Evolutionary conservation across 306 rosid genomes (phyloP).

Genomic region (Trichosanthes cucumerina): DNA sequence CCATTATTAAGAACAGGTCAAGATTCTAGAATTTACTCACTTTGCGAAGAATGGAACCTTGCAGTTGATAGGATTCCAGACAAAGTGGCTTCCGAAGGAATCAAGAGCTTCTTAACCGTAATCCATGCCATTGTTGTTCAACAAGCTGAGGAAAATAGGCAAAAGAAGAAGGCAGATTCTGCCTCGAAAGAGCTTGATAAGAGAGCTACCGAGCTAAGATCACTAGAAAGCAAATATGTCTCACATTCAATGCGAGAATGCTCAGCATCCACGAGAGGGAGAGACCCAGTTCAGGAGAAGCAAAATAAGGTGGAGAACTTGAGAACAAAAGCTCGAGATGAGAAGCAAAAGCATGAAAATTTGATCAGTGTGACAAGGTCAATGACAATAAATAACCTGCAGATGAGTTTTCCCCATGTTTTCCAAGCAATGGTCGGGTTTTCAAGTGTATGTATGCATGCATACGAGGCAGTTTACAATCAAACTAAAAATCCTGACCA

Average conservation of each 20-base stretch:
- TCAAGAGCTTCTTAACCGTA: slow-evolving; percentile 73
- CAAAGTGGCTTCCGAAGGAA: slow-evolving; percentile 85
- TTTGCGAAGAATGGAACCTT: slow-evolving; percentile 83
- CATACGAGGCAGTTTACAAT: slow-evolving; percentile 70
- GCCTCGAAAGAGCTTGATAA: slow-evolving; percentile 73
- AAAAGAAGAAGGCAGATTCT: slow-evolving; percentile 61
- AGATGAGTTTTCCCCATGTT: slow-evolving; percentile 92
- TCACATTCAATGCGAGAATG: slow-evolving; percentile 48
- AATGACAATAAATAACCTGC: slow-evolving; percentile 84
- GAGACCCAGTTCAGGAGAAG: slow-evolving; percentile 57
- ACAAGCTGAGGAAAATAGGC: slow-evolving; percentile 75
- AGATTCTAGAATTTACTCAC: slow-evolving; percentile 67
- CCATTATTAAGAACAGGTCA: slow-evolving; percentile 41
- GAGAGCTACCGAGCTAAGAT: slow-evolving; percentile 59
- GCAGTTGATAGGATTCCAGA: slow-evolving; percentile 81
- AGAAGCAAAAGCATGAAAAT: slow-evolving; percentile 72
- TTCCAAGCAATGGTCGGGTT: slow-evolving; percentile 91
- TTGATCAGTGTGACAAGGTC: slow-evolving; percentile 64
- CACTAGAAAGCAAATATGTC: slow-evolving; percentile 62
- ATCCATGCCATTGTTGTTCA: slow-evolving; percentile 81
- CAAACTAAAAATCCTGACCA: slow-evolving; percentile 45
- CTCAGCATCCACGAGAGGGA: slow-evolving; percentile 17
- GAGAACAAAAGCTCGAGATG: slow-evolving; percentile 71
- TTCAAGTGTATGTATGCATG: slow-evolving; percentile 82
- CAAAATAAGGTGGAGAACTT: slow-evolving; percentile 53